A percentile compares a stretch with the other conserved stretches of the same genome.
These are phyloP conservation scores for Arabis hirsuta DNA, from an alignment of 345 rosid species.

Conservation along the genomic window DNA sequence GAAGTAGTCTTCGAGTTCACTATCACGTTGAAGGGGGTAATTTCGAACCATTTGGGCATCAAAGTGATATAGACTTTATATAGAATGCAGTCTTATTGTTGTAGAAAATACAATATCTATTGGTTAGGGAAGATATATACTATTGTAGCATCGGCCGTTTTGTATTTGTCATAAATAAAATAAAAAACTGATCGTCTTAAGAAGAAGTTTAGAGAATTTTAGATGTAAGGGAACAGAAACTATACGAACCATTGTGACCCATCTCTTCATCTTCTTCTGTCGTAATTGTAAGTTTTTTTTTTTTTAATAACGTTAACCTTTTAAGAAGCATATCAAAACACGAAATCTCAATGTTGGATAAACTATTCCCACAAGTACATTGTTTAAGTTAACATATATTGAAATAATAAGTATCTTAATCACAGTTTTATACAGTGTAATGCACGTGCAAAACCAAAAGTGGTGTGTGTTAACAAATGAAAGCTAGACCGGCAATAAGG, in stretches of 20 bases:
- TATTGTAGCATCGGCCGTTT: background rate
- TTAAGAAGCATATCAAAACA: conserved; percentile 17
- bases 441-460: conserved; percentile 40
- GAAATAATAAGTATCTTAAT: background rate
- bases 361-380: conserved; percentile 33
- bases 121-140: no score
- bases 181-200: no score
- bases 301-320: background rate
- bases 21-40: no score
- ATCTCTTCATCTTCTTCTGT: conserved; percentile 1
- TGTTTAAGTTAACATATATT: background rate
- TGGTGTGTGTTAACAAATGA: background rate
- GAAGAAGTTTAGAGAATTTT: background rate
- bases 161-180: background rate
- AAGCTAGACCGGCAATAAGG: conserved; percentile 28
- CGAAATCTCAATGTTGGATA: conserved; percentile 12
- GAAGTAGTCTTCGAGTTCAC: no score
- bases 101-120: no score
- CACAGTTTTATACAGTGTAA: conserved; percentile 18
- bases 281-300: background rate
- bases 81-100: no score
- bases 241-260: background rate
- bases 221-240: background rate
- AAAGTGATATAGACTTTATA: no score
- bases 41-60: no score